Percentiles rank a stretch among this genome's conserved stretches.
Evolutionary conservation across 345 rosid genomes (phyloP).

Genomic region (Arabis alpina): DNA sequence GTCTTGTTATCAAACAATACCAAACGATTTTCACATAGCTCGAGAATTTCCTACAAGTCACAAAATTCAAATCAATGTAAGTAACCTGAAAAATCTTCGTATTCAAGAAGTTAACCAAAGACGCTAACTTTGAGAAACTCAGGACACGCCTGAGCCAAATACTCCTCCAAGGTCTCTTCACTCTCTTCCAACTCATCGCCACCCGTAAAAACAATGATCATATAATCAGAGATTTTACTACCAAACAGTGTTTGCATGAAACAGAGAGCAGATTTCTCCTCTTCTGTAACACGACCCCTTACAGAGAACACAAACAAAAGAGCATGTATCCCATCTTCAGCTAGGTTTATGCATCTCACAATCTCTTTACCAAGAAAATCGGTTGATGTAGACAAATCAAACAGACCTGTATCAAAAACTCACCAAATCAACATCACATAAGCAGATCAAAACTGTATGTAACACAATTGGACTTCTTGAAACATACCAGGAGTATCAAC

Average conservation of each 20-base stretch:
- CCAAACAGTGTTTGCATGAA: constrained; percentile 81
- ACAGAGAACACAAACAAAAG: constrained; percentile 75
- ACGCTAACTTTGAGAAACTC: constrained; percentile 66
- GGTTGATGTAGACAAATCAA: constrained; percentile 67
- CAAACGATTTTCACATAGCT: constrained; percentile 58
- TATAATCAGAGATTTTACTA: constrained; percentile 66
- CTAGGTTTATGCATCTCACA: constrained; percentile 76
- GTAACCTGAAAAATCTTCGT: neutral
- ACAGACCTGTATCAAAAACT: constrained; percentile 58
- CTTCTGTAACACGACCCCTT: constrained; percentile 65
- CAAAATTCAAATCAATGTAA: neutral
- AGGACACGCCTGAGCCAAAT: constrained; percentile 70
- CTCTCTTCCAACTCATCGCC: constrained; percentile 89
- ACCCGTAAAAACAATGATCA: constrained; percentile 89
- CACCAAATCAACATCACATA: neutral
- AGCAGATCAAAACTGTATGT: neutral
- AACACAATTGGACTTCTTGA: neutral
- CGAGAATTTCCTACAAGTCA: constrained; percentile 64
- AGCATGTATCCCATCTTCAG: constrained; percentile 89
- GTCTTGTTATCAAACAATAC: constrained; percentile 91
- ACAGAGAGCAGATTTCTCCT: constrained; percentile 71
- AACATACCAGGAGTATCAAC: constrained; percentile 87
- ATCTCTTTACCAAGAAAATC: constrained; percentile 84
- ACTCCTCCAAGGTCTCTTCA: constrained; percentile 79
- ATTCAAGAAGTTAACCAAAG: constrained; percentile 13